phyloP scores from a whole-genome alignment of 2,329 filamentous ascomycete genomes.

The Pyrenochaeta sp. region DNA sequence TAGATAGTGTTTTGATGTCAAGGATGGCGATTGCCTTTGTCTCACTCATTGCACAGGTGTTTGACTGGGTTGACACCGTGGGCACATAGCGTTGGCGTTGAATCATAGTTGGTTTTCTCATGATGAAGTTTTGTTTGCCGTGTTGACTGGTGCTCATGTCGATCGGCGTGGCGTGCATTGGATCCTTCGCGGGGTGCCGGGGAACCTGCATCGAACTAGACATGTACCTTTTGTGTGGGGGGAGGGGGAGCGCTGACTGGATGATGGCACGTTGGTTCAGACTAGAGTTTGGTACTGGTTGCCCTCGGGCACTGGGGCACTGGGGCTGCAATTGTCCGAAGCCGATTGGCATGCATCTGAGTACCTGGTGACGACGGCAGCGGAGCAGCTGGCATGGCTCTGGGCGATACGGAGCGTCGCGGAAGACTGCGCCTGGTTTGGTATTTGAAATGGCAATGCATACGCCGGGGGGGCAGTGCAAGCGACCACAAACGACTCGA shows the following conservation, averaged over 20 bases:
- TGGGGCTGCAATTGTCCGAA: too few relatives aligned
- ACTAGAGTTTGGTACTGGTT: too few relatives aligned
- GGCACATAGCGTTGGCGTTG: conserved; percentile 12
- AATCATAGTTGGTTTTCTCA: background rate
- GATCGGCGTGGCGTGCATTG: too few relatives aligned
- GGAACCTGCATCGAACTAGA: too few relatives aligned
- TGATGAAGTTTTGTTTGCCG: background rate
- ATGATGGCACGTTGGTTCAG: too few relatives aligned
- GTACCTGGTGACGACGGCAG: too few relatives aligned
- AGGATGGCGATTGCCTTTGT: background rate
- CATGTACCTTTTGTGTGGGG: too few relatives aligned
- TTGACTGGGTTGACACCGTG: background rate
- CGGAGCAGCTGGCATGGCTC: background rate
- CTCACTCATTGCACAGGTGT: background rate
- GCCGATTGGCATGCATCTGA: too few relatives aligned
- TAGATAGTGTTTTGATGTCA: background rate
- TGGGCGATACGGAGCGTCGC: background rate
- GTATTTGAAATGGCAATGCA: conserved; percentile 1
- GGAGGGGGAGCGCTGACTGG: too few relatives aligned
- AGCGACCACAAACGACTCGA: background rate
- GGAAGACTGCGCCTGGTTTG: background rate
- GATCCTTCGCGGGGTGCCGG: too few relatives aligned
- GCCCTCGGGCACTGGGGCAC: too few relatives aligned
- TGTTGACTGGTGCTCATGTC: too few relatives aligned
- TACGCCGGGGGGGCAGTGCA: conserved; percentile 10